phyloP scores from a whole-genome alignment of 768 basidiomycete species.

The Leucosporidium yakuticum region DNA sequence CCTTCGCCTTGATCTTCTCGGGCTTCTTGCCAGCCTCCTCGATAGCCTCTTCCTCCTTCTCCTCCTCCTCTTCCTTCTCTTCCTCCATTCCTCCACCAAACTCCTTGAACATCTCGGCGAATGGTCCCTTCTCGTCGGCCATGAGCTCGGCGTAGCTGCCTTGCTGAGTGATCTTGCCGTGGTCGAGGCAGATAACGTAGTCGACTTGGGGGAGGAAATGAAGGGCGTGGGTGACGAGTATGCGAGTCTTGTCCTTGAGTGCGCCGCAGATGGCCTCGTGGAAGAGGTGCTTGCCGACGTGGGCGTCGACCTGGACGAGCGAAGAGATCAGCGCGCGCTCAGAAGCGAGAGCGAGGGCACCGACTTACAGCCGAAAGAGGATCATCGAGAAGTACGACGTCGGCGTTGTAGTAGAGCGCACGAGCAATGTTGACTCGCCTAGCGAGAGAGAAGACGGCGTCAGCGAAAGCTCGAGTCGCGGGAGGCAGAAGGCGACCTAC shows the following conservation, averaged over 20 bases:
- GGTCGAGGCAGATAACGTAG: conserved; percentile 66
- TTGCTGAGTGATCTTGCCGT: conserved; percentile 70
- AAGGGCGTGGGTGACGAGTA: conserved; percentile 83
- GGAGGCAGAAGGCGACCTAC: not conserved
- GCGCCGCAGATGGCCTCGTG: conserved; percentile 49
- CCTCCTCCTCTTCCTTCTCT: conserved; percentile 44
- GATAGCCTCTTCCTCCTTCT: conserved; percentile 44
- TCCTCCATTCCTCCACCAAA: conserved; percentile 52
- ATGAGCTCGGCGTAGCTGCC: conserved; percentile 74
- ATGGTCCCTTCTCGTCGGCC: conserved; percentile 51
- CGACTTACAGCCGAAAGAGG: conserved; percentile 51
- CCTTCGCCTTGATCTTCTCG: conserved; percentile 13
- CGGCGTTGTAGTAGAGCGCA: conserved; percentile 75
- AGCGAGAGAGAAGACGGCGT: too few relatives aligned
- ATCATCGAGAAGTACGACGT: conserved; percentile 72
- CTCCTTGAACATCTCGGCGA: conserved; percentile 66
- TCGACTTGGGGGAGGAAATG: conserved; percentile 85
- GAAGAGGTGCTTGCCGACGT: conserved; percentile 77
- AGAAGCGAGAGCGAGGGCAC: conserved; percentile 21
- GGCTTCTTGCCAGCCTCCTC: conserved; percentile 39
- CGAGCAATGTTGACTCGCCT: conserved; percentile 71
- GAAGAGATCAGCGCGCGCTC: too few relatives aligned
- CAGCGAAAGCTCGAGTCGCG: too few relatives aligned
- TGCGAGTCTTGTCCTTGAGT: conserved; percentile 63
- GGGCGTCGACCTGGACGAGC: conserved; percentile 67